Evolutionary conservation across 2,329 filamentous ascomycete genomes (phyloP).

Genomic region (Microascus cirrosus): DNA sequence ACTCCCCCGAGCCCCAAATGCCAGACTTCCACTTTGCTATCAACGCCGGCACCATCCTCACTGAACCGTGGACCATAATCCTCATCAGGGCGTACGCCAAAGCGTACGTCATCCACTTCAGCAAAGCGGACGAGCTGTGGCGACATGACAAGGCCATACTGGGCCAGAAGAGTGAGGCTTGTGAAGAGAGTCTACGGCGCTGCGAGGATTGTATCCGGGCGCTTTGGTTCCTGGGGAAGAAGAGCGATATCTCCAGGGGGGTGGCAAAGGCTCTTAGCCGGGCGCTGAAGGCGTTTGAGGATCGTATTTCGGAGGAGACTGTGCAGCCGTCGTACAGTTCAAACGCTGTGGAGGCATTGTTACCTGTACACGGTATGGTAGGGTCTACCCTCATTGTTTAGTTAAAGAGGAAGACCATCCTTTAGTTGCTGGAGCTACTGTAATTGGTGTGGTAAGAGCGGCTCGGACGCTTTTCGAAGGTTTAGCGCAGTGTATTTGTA

Average conservation of each 20-base stretch:
- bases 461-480: too few relatives aligned
- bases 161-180: slow-evolving; percentile 11
- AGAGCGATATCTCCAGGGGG: slow-evolving; percentile 33
- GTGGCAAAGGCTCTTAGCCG: neutral
- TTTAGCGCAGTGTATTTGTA: too few relatives aligned
- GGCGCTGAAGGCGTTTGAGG: neutral
- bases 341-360: too few relatives aligned
- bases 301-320: neutral
- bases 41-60: slow-evolving; percentile 42
- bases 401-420: too few relatives aligned
- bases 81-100: slow-evolving; percentile 40
- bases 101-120: slow-evolving; percentile 26
- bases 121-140: slow-evolving; percentile 17
- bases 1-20: slow-evolving; percentile 13
- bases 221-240: slow-evolving; percentile 41
- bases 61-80: slow-evolving; percentile 48
- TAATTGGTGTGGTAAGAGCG: too few relatives aligned
- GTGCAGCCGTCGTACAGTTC: neutral
- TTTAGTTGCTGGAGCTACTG: too few relatives aligned
- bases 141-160: slow-evolving; percentile 13
- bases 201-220: slow-evolving; percentile 39
- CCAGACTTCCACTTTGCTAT: slow-evolving; percentile 40
- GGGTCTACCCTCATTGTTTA: too few relatives aligned
- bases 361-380: too few relatives aligned
- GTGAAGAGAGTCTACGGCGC: slow-evolving; percentile 18